Percentiles rank a stretch among this genome's conserved stretches.
These are phyloP conservation scores for Metschnikowia similis DNA, from an alignment of 805 yeast species.

Conservation along the genomic window DNA sequence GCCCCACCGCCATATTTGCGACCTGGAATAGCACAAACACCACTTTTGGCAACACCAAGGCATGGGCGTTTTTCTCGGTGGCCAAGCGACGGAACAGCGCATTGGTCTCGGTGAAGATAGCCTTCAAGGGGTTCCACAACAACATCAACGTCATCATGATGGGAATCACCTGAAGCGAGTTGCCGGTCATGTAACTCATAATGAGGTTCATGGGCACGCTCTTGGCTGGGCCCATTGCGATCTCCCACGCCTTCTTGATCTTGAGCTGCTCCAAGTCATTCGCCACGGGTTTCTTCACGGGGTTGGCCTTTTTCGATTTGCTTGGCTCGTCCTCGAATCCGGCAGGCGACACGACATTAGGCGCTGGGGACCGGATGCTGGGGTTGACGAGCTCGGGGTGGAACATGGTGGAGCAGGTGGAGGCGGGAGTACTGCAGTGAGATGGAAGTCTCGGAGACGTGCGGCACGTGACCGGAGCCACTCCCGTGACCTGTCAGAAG, in stretches of 20 bases:
- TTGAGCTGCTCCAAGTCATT: conserved; percentile 35
- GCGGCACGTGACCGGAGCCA: not conserved
- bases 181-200: conserved; percentile 93
- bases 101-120: conserved; percentile 55
- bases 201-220: conserved; percentile 81
- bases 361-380: conserved; percentile 5
- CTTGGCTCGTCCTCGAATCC: conserved; percentile 14
- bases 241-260: conserved; percentile 76
- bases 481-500: too few relatives aligned
- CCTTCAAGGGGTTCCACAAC: conserved; percentile 70
- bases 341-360: conserved; percentile 15
- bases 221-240: conserved; percentile 79
- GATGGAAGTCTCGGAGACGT: not conserved
- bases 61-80: conserved; percentile 32
- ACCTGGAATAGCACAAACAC: conserved; percentile 46
- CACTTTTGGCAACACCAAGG: conserved; percentile 40
- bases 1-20: conserved; percentile 64
- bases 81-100: conserved; percentile 49
- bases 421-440: not conserved
- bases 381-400: conserved; percentile 13
- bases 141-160: conserved; percentile 86
- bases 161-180: conserved; percentile 83
- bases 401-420: conserved; percentile 6
- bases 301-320: conserved; percentile 3
- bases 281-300: conserved; percentile 15